Base-by-base conservation (phyloP, 106 monocot genomes). In the Vanilla planifolia region DNA sequence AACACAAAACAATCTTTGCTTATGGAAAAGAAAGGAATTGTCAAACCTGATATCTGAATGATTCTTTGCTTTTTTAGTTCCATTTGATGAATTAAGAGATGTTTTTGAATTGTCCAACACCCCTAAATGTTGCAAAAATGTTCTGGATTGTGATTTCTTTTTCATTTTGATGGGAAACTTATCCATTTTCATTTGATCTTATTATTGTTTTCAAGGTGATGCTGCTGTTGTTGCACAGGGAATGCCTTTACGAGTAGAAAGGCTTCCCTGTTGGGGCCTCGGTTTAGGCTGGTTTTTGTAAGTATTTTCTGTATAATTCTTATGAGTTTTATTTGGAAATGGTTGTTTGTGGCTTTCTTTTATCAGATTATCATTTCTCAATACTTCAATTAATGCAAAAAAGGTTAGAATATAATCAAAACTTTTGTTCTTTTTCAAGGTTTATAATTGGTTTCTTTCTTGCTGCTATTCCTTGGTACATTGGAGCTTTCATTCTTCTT, bases 211-310 rank as follows among this genome's bases (percentile, higher is more conserved):
- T 51, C 21, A 43, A 61, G 70, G 44, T 64, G 66, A 61, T 67
- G 71, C 51, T 52, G 69, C 60, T 4, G 8, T 11, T 20, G 61
- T 71, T 42, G 75, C 75, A 45, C 68, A 81, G 64, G 71, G 64
- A 43, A 68, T 21, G 23, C 62, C 81, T 33, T 63, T 69, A 53
- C 64, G 59, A 65, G 44, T 60, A 45, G 59, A 21, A 14, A 60
- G 70, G 17, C 82, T 77, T 58, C 73, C 77, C 15, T 82, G 76
- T 16, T 82, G 72, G 48, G 82, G 82, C 55, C 30, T 77, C 19
- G 82, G 82, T 53, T 9, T 77, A n/a, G 77, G 82, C 22, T 82
- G 82, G 82, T 82, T 77, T 61, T 61, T 82, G 82, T 82, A 70
- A 69, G 73, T 73, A 26, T 34, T 19, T 34, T 33, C n/a, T 17